Percentiles rank a stretch among this genome's conserved stretches.
These are phyloP conservation scores for Aegle marmelos DNA, from an alignment of 345 rosid species.

Conservation along the genomic window DNA sequence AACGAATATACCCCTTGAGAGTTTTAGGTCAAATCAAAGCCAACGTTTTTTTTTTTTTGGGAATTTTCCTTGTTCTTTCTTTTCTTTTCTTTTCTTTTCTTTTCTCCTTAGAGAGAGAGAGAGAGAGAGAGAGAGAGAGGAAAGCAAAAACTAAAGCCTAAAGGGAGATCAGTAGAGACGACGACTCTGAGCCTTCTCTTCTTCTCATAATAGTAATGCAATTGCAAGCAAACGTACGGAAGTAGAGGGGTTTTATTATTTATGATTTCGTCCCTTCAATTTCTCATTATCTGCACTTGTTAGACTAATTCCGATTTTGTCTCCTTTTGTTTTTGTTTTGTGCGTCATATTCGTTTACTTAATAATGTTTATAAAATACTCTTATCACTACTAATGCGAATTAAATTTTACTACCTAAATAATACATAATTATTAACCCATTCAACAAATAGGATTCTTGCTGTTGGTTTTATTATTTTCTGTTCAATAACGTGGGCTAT, in stretches of 20 bases:
- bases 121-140: neutral
- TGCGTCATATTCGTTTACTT: too few relatives aligned
- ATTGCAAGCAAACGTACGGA: neutral
- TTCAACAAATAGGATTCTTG: too few relatives aligned
- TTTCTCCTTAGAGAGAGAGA: neutral
- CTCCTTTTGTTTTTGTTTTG: neutral
- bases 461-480: too few relatives aligned
- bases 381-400: too few relatives aligned
- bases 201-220: neutral
- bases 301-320: neutral
- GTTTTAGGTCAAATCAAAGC: too few relatives aligned
- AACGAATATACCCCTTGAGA: too few relatives aligned
- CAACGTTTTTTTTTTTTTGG: too few relatives aligned
- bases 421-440: too few relatives aligned
- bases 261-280: neutral
- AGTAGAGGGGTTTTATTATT: neutral
- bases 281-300: neutral
- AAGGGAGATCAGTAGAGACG: neutral
- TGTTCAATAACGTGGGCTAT: too few relatives aligned
- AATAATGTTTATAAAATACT: too few relatives aligned
- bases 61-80: too few relatives aligned
- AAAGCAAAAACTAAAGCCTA: neutral
- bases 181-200: neutral
- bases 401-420: too few relatives aligned
- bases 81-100: neutral